Conservation (phyloP, 768 basidiomycete genomes). For the Tephrocybe sp. region DNA sequence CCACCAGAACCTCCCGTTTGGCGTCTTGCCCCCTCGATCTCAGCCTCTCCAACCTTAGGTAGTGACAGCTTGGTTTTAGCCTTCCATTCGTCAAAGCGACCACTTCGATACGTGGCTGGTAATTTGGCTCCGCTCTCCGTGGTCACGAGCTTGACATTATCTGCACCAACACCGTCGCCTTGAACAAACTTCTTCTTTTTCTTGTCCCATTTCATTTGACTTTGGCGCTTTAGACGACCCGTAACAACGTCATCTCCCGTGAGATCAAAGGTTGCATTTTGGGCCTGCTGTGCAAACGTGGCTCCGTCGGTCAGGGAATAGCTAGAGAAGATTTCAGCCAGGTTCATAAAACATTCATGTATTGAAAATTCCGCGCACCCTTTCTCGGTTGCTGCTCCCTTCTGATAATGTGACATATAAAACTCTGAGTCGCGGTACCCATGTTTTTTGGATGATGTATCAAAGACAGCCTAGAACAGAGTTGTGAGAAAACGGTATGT, state of each 20-base stretch:
- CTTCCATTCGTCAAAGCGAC: constrained; percentile 96
- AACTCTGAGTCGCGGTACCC: constrained; percentile 78
- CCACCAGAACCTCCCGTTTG: constrained; percentile 44
- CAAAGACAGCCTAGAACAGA: constrained; percentile 61
- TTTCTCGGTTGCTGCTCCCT: constrained; percentile 83
- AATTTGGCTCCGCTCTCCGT: constrained; percentile 91
- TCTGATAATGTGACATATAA: constrained; percentile 91
- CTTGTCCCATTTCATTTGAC: constrained; percentile 87
- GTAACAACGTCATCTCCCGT: constrained; percentile 70
- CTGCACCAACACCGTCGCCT: constrained; percentile 80
- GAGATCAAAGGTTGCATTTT: constrained; percentile 78
- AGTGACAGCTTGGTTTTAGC: constrained; percentile 68
- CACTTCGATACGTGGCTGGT: constrained; percentile 90
- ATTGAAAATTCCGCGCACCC: constrained; percentile 56
- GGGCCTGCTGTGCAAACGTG: constrained; percentile 83
- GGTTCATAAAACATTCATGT: neutral
- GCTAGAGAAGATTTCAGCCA: constrained; percentile 32
- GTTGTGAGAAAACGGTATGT: constrained; percentile 3
- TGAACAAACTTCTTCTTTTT: constrained; percentile 94
- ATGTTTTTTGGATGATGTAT: constrained; percentile 46
- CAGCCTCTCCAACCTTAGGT: constrained; percentile 82
- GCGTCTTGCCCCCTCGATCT: constrained; percentile 39
- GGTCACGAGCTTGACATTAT: constrained; percentile 91
- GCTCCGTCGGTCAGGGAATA: constrained; percentile 90
- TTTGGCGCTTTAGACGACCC: constrained; percentile 55